A percentile compares a stretch with the other conserved stretches of the same genome.
Evolutionary conservation across 2,329 filamentous ascomycete species (phyloP).

Genomic region (Calonectria honghensis): DNA sequence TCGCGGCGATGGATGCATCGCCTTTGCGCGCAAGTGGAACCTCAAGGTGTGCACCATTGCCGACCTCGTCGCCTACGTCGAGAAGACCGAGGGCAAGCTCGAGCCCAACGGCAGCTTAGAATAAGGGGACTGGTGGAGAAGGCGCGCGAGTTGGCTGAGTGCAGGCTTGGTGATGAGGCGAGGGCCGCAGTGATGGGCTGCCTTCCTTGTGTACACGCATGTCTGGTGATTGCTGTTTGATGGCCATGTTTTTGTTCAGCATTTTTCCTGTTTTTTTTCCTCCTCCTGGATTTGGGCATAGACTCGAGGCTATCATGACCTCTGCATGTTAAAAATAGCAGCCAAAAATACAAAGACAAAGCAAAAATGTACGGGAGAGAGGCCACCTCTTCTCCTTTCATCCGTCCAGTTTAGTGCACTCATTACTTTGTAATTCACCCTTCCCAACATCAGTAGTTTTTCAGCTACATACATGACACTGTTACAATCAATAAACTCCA

Average conservation of each 20-base stretch:
- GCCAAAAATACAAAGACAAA: slow-evolving; percentile 29
- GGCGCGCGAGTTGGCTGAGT: slow-evolving; percentile 9
- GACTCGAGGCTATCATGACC: slow-evolving; percentile 20
- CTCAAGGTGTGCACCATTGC: slow-evolving; percentile 97
- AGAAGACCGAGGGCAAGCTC: slow-evolving; percentile 82
- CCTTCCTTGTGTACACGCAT: slow-evolving; percentile 30
- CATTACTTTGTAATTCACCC: background rate
- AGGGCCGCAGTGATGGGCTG: background rate
- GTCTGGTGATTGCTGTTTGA: slow-evolving; percentile 29
- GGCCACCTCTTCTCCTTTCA: slow-evolving; percentile 29
- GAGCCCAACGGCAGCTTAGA: slow-evolving; percentile 61
- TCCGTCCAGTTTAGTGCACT: background rate
- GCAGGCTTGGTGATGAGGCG: background rate
- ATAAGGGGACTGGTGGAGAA: slow-evolving; percentile 55
- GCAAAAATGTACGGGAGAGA: slow-evolving; percentile 12
- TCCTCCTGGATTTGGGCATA: slow-evolving; percentile 36
- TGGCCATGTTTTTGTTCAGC: slow-evolving; percentile 36
- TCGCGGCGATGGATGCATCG: slow-evolving; percentile 89
- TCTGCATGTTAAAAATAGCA: slow-evolving; percentile 34
- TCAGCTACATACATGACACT: background rate
- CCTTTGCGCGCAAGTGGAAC: slow-evolving; percentile 91
- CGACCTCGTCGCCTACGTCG: slow-evolving; percentile 86
- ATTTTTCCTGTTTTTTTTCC: slow-evolving; percentile 25
- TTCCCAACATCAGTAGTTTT: background rate
- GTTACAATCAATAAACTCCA: background rate